Evolutionary conservation across 106 monocot species (phyloP).

Genomic region (Platanthera guangdongensis): DNA sequence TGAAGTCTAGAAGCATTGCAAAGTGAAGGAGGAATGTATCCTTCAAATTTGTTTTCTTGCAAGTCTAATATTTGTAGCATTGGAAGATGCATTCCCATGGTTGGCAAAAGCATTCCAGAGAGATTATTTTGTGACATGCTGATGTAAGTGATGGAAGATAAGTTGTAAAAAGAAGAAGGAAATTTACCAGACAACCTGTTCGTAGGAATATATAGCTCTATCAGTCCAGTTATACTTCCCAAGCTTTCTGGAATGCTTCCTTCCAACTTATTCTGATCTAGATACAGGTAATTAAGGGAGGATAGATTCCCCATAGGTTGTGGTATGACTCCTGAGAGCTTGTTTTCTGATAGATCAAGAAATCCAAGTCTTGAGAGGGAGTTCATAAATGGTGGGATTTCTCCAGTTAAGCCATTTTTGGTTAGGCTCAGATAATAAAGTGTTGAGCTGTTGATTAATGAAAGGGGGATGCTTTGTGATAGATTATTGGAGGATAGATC

Average conservation of each 20-base stretch:
- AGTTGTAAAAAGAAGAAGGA: slow-evolving; percentile 15
- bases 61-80: slow-evolving; percentile 9
- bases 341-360: slow-evolving; percentile 24
- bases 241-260: slow-evolving; percentile 18
- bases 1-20: slow-evolving; percentile 3
- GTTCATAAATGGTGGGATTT: slow-evolving; percentile 13
- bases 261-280: slow-evolving; percentile 10
- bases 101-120: slow-evolving; percentile 14
- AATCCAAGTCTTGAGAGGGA: neutral
- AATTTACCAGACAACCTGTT: slow-evolving; percentile 28
- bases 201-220: neutral
- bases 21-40: slow-evolving; percentile 27
- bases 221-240: neutral
- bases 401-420: slow-evolving; percentile 12
- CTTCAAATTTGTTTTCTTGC: slow-evolving; percentile 22
- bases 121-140: neutral
- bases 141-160: slow-evolving; percentile 10
- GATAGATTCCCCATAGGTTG: slow-evolving; percentile 1
- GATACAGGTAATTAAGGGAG: neutral
- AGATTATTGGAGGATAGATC: slow-evolving; percentile 17
- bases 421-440: slow-evolving; percentile 10
- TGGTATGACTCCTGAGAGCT: slow-evolving; percentile 11
- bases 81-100: slow-evolving; percentile 22
- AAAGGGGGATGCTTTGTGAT: slow-evolving; percentile 16
- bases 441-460: slow-evolving; percentile 10